Evolutionary conservation across 2,329 filamentous ascomycete species (phyloP).

Genomic region (Aspergillus hiratsukae): DNA sequence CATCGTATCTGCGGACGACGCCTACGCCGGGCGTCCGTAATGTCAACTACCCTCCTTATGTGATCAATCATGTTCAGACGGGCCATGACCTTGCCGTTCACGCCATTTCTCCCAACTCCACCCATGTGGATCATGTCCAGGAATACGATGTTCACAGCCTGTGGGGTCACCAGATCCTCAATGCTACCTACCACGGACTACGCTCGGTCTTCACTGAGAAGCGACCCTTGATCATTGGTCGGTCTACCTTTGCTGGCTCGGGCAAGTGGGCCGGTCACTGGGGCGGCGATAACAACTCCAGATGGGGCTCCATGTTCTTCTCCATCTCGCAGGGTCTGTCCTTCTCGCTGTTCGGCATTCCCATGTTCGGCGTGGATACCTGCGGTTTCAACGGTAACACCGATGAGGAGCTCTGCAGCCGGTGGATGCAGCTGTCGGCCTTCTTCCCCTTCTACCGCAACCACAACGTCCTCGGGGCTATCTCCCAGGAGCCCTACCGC

Average conservation of each 20-base stretch:
- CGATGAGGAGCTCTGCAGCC: conserved; percentile 65
- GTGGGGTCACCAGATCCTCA: conserved; percentile 69
- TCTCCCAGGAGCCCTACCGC: conserved; percentile 65
- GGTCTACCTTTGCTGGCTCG: conserved; percentile 73
- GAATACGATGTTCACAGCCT: conserved; percentile 85
- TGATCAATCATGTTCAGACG: conserved; percentile 64
- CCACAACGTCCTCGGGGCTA: conserved; percentile 62
- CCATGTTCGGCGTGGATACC: conserved; percentile 69
- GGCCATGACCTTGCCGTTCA: conserved; percentile 66
- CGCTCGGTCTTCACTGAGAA: conserved; percentile 60
- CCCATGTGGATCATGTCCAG: conserved; percentile 64
- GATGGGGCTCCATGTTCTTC: conserved; percentile 70
- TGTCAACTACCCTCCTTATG: conserved; percentile 70
- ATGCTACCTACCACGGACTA: conserved; percentile 71
- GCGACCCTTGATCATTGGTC: conserved; percentile 78
- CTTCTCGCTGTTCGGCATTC: conserved; percentile 69
- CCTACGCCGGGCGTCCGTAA: conserved; percentile 62
- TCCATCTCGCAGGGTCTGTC: conserved; percentile 73
- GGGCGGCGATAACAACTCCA: conserved; percentile 70
- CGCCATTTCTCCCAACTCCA: conserved; percentile 72
- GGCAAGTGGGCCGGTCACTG: conserved; percentile 76
- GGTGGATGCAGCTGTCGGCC: conserved; percentile 69
- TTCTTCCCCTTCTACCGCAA: conserved; percentile 79
- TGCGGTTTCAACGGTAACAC: conserved; percentile 67
- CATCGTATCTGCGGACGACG: conserved; percentile 53